Conservation (phyloP, 2,329 filamentous ascomycete species). For the Periconia macrospinosa region DNA sequence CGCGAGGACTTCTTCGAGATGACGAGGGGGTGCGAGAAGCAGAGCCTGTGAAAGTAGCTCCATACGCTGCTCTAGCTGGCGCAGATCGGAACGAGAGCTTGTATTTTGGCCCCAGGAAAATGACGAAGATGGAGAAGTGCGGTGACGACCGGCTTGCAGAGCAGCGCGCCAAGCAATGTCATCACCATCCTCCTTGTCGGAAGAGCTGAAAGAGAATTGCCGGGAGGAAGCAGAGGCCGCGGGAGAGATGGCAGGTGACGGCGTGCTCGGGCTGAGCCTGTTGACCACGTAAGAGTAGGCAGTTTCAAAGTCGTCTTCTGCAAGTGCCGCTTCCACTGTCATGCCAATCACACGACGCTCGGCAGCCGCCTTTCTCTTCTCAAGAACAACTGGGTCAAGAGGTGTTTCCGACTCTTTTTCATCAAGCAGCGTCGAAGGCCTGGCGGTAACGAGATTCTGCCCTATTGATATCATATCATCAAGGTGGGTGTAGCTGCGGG, state of each 20-base stretch:
- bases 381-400: slow-evolving; percentile 21
- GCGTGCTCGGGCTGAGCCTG: slow-evolving; percentile 55
- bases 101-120: slow-evolving; percentile 45
- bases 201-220: slow-evolving; percentile 29
- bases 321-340: slow-evolving; percentile 76
- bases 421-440: slow-evolving; percentile 37
- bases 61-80: slow-evolving; percentile 77
- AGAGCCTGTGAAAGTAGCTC: slow-evolving; percentile 77
- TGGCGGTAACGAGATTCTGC: slow-evolving; percentile 60
- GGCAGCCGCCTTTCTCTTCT: slow-evolving; percentile 46
- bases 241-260: slow-evolving; percentile 29
- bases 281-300: slow-evolving; percentile 83
- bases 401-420: slow-evolving; percentile 54
- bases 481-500: slow-evolving; percentile 71
- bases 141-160: slow-evolving; percentile 75
- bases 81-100: slow-evolving; percentile 58
- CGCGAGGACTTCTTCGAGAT: slow-evolving; percentile 74
- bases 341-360: slow-evolving; percentile 74
- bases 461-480: slow-evolving; percentile 74
- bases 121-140: slow-evolving; percentile 40
- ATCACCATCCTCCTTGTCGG: slow-evolving; percentile 47
- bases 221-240: slow-evolving; percentile 25
- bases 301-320: slow-evolving; percentile 81
- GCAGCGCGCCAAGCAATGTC: slow-evolving; percentile 79
- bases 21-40: slow-evolving; percentile 68